phyloP scores from a whole-genome alignment of 768 basidiomycete species.

The Serendipita sp. region DNA sequence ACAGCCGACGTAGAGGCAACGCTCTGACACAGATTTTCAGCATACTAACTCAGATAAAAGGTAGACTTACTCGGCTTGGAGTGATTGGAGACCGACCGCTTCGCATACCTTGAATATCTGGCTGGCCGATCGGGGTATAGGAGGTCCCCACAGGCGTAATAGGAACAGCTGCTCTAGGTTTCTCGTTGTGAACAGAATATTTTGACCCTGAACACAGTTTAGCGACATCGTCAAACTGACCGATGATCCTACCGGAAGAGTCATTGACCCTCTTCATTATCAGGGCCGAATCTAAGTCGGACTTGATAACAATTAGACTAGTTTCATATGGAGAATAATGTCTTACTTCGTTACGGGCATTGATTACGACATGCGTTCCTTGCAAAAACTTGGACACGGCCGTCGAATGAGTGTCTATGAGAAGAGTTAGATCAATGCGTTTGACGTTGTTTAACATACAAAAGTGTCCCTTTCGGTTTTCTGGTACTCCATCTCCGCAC shows the following conservation, averaged over 20 bases:
- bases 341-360: conserved; percentile 68
- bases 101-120: conserved; percentile 34
- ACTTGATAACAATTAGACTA: conserved; percentile 23
- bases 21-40: background rate
- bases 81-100: conserved; percentile 7
- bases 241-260: conserved; percentile 48
- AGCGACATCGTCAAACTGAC: background rate
- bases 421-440: background rate
- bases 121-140: conserved; percentile 59
- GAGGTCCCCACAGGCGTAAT: conserved; percentile 68
- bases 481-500: conserved; percentile 96
- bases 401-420: conserved; percentile 52
- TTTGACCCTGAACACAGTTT: conserved; percentile 30
- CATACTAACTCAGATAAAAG: background rate
- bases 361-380: conserved; percentile 74
- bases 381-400: conserved; percentile 67
- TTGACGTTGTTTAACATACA: conserved; percentile 19
- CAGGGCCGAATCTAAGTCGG: conserved; percentile 59
- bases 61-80: background rate
- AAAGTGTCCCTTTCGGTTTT: conserved; percentile 80
- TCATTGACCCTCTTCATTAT: conserved; percentile 81
- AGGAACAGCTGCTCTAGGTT: conserved; percentile 53
- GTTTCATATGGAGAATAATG: background rate
- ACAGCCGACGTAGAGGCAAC: background rate
- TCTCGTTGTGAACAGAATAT: conserved; percentile 72